These are phyloP conservation scores for Myxozyma nipponensis DNA, from an alignment of 805 yeast species.

Conservation along the genomic window DNA sequence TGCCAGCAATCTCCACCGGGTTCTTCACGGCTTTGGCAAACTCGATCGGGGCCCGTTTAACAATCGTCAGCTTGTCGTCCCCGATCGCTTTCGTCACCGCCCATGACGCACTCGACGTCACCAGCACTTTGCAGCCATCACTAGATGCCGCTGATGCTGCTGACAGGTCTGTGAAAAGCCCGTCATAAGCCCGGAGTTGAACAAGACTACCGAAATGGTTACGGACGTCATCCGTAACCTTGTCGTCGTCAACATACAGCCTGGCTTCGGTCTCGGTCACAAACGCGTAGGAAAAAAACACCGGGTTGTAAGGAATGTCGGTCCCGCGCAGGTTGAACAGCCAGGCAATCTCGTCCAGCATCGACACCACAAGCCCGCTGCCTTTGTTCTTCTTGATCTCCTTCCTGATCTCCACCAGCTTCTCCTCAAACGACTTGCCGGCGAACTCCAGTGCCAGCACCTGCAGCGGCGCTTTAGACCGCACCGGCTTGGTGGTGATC, in stretches of 20 bases:
- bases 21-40: slow-evolving; percentile 75
- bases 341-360: slow-evolving; percentile 91
- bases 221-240: slow-evolving; percentile 41
- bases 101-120: slow-evolving; percentile 65
- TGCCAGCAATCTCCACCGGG: slow-evolving; percentile 63
- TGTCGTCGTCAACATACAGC: slow-evolving; percentile 53
- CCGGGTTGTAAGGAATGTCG: slow-evolving; percentile 83
- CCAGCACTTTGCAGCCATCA: slow-evolving; percentile 41
- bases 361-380: slow-evolving; percentile 55
- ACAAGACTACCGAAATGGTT: slow-evolving; percentile 46
- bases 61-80: slow-evolving; percentile 28
- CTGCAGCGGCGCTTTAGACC: slow-evolving; percentile 50
- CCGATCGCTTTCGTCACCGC: slow-evolving; percentile 54
- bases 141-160: slow-evolving; percentile 27
- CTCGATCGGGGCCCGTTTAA: slow-evolving; percentile 56
- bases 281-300: slow-evolving; percentile 68
- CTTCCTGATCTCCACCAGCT: slow-evolving; percentile 46
- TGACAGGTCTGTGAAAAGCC: slow-evolving; percentile 21
- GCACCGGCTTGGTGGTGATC: slow-evolving; percentile 59
- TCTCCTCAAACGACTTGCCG: slow-evolving; percentile 61
- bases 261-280: slow-evolving; percentile 42
- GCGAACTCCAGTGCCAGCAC: slow-evolving; percentile 51
- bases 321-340: slow-evolving; percentile 75
- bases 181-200: slow-evolving; percentile 40
- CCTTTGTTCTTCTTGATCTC: slow-evolving; percentile 34